Conservation (phyloP, 345 rosid species). For the Pelargonium nanum region DNA sequence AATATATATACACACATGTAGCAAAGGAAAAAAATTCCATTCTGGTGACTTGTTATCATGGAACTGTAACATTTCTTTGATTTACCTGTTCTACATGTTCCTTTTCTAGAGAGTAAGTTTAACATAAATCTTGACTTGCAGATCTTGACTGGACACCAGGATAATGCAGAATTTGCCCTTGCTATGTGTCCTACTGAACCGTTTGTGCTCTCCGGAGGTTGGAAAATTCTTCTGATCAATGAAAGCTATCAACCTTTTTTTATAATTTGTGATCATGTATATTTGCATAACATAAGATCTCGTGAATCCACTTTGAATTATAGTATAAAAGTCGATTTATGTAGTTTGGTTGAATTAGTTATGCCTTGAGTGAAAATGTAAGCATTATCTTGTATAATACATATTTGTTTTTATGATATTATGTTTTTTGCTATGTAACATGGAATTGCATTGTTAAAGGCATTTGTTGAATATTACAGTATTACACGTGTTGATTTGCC, state of each 20-base stretch:
- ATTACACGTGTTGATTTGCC: no score
- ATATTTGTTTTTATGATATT: no score
- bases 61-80: background rate
- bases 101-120: background rate
- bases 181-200: slow-evolving; percentile 98
- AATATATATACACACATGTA: no score
- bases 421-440: no score
- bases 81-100: background rate
- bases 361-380: no score
- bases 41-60: background rate
- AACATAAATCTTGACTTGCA: slow-evolving; percentile 17
- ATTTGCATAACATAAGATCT: background rate
- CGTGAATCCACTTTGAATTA: background rate
- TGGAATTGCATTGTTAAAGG: no score
- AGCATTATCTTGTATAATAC: no score
- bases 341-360: no score
- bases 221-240: background rate
- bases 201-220: slow-evolving; percentile 99
- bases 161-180: slow-evolving; percentile 99
- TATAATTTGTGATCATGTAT: background rate
- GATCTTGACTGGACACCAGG: slow-evolving; percentile 97
- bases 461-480: no score
- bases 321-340: no score
- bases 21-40: no score
- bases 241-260: background rate